A percentile compares a stretch with the other conserved stretches of the same genome.
phyloP scores from a whole-genome alignment of 495 filamentous ascomycete species.

The Beverwykella pulmonaria region DNA sequence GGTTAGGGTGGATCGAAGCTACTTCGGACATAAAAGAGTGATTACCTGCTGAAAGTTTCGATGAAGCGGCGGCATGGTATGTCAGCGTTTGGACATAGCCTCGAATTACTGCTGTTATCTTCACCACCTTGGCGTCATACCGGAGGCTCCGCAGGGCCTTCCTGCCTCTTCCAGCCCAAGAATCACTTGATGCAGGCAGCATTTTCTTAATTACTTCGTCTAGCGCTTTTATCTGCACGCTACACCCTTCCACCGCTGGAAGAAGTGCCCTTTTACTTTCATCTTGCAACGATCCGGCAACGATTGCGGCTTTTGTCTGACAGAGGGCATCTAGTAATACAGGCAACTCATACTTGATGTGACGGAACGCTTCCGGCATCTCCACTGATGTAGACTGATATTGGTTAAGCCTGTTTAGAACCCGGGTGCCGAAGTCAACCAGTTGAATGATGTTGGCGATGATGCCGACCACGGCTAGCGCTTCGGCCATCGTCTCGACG shows the following conservation, averaged over 20 bases:
- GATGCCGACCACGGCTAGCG: conserved; percentile 9
- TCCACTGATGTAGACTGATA: conserved; percentile 11
- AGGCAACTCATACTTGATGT: conserved; percentile 19
- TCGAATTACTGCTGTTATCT: conserved; percentile 11
- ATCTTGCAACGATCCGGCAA: conserved; percentile 4
- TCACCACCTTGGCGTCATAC: conserved; percentile 20
- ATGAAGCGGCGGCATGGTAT: conserved; percentile 10
- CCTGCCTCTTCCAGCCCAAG: conserved; percentile 2
- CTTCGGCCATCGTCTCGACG: conserved; percentile 18
- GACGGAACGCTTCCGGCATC: conserved; percentile 17
- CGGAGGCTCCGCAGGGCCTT: conserved; percentile 18
- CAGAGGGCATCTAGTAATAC: conserved; percentile 16
- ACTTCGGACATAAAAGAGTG: no score
- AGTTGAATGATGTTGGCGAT: conserved; percentile 16
- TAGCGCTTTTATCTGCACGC: conserved; percentile 12
- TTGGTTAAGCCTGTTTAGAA: conserved; percentile 12
- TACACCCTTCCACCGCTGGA: conserved; percentile 16
- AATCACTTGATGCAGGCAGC: conserved; percentile 7
- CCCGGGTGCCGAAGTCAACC: conserved; percentile 17
- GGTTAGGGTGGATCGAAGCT: no score
- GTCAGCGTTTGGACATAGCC: conserved; percentile 19
- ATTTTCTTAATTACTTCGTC: conserved; percentile 9
- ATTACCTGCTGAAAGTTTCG: no score
- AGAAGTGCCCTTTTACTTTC: conserved; percentile 18
- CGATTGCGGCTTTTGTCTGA: conserved; percentile 6